Percentiles rank a stretch among this genome's conserved stretches.
Evolutionary conservation across 306 rosid species (phyloP).

Genomic region (Dryas octopetala): DNA sequence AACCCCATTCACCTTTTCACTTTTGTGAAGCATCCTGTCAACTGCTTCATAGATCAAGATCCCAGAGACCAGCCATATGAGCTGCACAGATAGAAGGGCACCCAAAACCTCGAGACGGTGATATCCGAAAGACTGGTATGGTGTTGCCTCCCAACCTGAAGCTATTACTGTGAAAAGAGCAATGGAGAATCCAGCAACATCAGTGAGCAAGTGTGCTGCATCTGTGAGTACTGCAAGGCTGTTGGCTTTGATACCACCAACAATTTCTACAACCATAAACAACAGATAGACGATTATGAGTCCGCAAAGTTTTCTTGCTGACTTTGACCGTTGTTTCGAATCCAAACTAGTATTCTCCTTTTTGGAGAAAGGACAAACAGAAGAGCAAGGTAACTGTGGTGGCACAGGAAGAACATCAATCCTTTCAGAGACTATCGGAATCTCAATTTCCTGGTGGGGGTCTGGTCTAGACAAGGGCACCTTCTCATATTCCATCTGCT

Average conservation of each 20-base stretch:
- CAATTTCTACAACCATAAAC: constrained; percentile 66
- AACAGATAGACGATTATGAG: constrained; percentile 58
- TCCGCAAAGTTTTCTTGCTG: constrained; percentile 60
- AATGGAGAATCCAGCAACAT: constrained; percentile 70
- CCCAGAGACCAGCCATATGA: constrained; percentile 86
- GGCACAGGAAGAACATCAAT: constrained; percentile 31
- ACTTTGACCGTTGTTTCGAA: constrained; percentile 52
- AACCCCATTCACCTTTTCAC: constrained; percentile 55
- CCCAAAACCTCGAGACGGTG: constrained; percentile 86
- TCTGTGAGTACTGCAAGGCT: constrained; percentile 82
- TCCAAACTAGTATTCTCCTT: constrained; percentile 43
- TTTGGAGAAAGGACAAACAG: constrained; percentile 57
- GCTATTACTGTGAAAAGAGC: constrained; percentile 88
- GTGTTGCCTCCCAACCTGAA: constrained; percentile 83
- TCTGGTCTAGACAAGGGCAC: constrained; percentile 35
- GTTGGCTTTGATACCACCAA: constrained; percentile 85
- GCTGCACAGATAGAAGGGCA: constrained; percentile 81
- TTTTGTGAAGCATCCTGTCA: constrained; percentile 44
- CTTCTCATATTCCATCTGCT: constrained; percentile 55
- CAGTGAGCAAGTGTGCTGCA: constrained; percentile 90
- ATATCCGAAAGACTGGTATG: constrained; percentile 74
- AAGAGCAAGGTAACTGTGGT: constrained; percentile 31
- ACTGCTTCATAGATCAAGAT: constrained; percentile 73
- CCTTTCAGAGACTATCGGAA: constrained; percentile 31
- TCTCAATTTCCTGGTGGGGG: constrained; percentile 46